Percentiles rank a stretch among this genome's conserved stretches.
phyloP scores from a whole-genome alignment of 2,329 filamentous ascomycete species.

The Beauveria bassiana region DNA sequence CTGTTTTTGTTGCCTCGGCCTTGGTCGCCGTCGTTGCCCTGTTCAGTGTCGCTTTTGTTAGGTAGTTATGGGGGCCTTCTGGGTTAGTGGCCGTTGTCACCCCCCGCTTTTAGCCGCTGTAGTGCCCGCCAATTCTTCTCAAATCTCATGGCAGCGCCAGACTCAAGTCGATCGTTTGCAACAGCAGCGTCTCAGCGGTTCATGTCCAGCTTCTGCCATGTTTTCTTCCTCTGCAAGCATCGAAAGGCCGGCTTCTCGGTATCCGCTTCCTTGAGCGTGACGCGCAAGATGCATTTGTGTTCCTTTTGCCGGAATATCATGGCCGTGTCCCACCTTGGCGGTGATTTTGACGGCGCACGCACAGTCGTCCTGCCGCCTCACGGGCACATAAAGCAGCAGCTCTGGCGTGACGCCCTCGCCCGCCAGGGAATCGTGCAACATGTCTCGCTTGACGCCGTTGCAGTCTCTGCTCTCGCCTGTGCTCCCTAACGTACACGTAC shows the following conservation, averaged over 20 bases:
- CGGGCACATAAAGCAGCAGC: background rate
- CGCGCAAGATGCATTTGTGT: background rate
- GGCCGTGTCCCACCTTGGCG: background rate
- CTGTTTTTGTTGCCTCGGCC: too few relatives aligned
- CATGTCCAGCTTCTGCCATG: background rate
- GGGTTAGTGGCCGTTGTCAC: too few relatives aligned
- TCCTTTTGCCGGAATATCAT: background rate
- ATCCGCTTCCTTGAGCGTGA: accelerated
- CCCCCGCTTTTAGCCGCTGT: too few relatives aligned
- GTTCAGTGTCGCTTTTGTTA: too few relatives aligned
- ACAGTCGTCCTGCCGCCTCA: background rate
- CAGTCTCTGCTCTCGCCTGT: background rate
- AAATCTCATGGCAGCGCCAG: too few relatives aligned
- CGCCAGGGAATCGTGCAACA: background rate
- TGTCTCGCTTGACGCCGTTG: background rate
- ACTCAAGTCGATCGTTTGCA: too few relatives aligned
- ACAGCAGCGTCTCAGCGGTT: background rate
- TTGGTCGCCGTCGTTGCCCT: too few relatives aligned
- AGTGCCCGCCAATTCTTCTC: too few relatives aligned
- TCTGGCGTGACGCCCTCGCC: background rate
- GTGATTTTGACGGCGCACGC: background rate
- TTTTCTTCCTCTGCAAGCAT: background rate
- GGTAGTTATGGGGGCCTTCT: too few relatives aligned
- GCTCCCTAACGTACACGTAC: background rate
- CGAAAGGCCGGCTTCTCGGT: background rate